These are phyloP conservation scores for Myriosclerotinia curreyana DNA, from an alignment of 2,329 filamentous ascomycete genomes.

Conservation along the genomic window DNA sequence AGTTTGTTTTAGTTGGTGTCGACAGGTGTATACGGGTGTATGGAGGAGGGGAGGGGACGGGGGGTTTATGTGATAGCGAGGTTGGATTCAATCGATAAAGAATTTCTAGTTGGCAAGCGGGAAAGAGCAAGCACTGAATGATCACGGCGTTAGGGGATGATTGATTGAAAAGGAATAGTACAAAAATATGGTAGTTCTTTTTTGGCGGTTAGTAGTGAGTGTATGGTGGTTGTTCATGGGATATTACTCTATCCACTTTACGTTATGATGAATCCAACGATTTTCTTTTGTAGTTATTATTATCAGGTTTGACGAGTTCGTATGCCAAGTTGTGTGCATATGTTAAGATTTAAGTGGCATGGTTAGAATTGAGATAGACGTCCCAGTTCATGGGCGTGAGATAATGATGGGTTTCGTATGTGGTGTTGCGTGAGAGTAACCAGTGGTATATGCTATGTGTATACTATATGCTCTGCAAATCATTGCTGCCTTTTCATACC, in stretches of 20 bases:
- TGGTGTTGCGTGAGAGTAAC: not conserved
- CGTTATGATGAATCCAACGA: slow-evolving; percentile 19
- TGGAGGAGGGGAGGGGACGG: not conserved
- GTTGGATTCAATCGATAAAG: slow-evolving; percentile 4
- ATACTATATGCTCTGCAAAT: not conserved
- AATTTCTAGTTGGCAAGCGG: slow-evolving; percentile 6
- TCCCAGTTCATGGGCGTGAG: not conserved
- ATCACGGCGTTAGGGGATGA: slow-evolving; percentile 6
- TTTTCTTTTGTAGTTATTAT: slow-evolving; percentile 1
- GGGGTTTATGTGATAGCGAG: not conserved
- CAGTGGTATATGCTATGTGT: not conserved
- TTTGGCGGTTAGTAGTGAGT: not conserved
- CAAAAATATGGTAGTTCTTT: slow-evolving; percentile 11
- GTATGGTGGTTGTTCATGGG: not conserved
- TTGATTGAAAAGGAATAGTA: slow-evolving; percentile 16
- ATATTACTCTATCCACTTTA: slow-evolving; percentile 5
- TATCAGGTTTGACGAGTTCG: not conserved
- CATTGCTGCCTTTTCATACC: not conserved
- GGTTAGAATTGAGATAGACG: not conserved
- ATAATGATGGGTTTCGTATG: too few relatives aligned
- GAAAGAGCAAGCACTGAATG: slow-evolving; percentile 1
- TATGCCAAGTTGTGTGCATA: not conserved
- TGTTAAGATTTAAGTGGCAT: not conserved
- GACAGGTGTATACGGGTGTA: not conserved
- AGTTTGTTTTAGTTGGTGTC: slow-evolving; percentile 20